Evolutionary conservation across 306 rosid species (phyloP).

Genomic region (peach (Prunus persica)): DNA sequence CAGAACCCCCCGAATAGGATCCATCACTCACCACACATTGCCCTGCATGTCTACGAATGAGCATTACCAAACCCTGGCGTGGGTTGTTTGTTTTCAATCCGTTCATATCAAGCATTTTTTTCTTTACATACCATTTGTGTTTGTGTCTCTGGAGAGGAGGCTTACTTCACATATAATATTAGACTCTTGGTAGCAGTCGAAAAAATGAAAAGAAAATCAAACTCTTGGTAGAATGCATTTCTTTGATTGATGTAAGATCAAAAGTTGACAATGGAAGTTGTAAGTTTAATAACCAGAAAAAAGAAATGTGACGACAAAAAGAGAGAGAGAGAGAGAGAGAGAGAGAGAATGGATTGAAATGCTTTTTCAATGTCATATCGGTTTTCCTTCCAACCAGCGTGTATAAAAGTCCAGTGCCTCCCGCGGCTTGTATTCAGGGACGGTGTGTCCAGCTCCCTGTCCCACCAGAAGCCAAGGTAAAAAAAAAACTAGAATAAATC

Average conservation of each 20-base stretch:
- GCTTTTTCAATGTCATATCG: slow-evolving; percentile 6
- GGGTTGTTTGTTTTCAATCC: not conserved
- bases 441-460: slow-evolving; percentile 81
- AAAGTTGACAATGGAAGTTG: no score
- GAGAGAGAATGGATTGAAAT: not conserved
- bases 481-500: not conserved
- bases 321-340: no score
- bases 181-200: no score
- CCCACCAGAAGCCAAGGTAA: not conserved
- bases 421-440: slow-evolving; percentile 67
- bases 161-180: no score
- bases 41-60: no score
- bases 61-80: not conserved
- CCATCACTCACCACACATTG: not conserved
- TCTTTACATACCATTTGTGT: not conserved
- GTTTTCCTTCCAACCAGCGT: slow-evolving; percentile 56
- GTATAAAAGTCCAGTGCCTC: slow-evolving; percentile 67
- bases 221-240: no score
- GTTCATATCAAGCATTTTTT: not conserved
- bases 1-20: not conserved
- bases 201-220: no score
- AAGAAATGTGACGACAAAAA: no score
- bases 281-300: no score
- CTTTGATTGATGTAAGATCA: no score
- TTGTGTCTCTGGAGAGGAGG: not conserved